Evolutionary conservation across 2,329 filamentous ascomycete genomes (phyloP).

Genomic region (Beauveria caledonica): DNA sequence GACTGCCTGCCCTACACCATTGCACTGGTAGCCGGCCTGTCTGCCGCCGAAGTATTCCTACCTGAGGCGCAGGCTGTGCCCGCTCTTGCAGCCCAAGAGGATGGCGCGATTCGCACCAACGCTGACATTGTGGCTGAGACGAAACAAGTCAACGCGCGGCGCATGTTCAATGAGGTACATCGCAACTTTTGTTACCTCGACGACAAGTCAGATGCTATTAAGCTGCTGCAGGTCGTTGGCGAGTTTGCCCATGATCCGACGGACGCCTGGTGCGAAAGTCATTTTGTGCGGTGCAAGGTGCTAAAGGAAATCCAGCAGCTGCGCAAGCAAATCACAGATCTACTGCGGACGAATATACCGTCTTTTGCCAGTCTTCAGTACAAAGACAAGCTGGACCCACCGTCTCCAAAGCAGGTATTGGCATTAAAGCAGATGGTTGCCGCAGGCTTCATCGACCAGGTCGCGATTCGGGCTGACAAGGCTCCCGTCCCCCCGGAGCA

Average conservation of each 20-base stretch:
- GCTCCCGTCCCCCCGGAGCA: constrained; percentile 62
- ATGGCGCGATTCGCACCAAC: constrained; percentile 47
- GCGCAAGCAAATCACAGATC: constrained; percentile 70
- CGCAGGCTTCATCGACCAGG: constrained; percentile 86
- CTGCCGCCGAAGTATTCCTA: constrained; percentile 80
- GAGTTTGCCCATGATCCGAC: constrained; percentile 71
- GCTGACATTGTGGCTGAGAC: constrained; percentile 66
- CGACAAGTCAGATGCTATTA: constrained; percentile 78
- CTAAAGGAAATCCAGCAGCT: constrained; percentile 82
- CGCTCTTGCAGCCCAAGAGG: constrained; percentile 37
- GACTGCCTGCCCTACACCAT: constrained; percentile 79
- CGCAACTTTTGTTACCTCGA: constrained; percentile 74
- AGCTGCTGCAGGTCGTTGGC: constrained; percentile 79
- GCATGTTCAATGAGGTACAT: constrained; percentile 61
- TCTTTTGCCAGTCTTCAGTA: constrained; percentile 50
- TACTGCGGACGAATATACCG: constrained; percentile 68
- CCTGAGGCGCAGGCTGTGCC: constrained; percentile 71
- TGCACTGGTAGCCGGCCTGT: constrained; percentile 79
- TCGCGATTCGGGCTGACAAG: constrained; percentile 87
- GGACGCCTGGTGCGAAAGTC: constrained; percentile 68
- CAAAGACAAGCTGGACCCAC: constrained; percentile 48
- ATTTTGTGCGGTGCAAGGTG: constrained; percentile 81
- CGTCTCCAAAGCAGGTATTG: constrained; percentile 60
- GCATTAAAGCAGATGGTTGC: constrained; percentile 87
- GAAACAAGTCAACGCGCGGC: constrained; percentile 54